A percentile compares a stretch with the other conserved stretches of the same genome.
These are phyloP conservation scores for Diplodia corticola DNA, from an alignment of 2,329 filamentous ascomycete genomes.

Conservation along the genomic window DNA sequence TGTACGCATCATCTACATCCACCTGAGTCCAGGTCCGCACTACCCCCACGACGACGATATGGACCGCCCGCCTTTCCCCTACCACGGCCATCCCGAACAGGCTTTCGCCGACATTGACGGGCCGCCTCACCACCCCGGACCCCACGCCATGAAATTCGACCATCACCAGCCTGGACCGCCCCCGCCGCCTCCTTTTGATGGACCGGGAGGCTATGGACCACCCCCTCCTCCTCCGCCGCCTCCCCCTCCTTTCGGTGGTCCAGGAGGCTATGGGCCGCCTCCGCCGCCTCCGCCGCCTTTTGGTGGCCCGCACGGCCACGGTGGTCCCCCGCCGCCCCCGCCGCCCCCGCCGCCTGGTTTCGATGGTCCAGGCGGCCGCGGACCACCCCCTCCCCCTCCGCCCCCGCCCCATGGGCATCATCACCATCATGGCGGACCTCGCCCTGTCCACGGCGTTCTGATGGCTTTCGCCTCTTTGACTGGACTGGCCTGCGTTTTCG, in stretches of 20 bases:
- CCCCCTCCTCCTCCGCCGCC: not conserved
- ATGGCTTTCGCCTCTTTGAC: slow-evolving; percentile 48
- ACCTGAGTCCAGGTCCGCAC: slow-evolving; percentile 31
- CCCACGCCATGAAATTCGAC: slow-evolving; percentile 20
- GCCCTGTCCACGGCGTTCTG: slow-evolving; percentile 36
- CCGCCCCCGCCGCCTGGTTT: slow-evolving; percentile 7
- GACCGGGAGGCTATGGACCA: not conserved
- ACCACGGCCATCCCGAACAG: slow-evolving; percentile 29
- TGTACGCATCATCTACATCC: slow-evolving; percentile 35
- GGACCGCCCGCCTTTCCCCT: slow-evolving; percentile 28
- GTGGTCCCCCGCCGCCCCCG: slow-evolving; percentile 26
- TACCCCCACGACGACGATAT: slow-evolving; percentile 24
- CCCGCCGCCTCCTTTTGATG: slow-evolving; percentile 13
- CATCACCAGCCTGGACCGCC: slow-evolving; percentile 21
- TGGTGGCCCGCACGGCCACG: not conserved
- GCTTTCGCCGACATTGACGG: slow-evolving; percentile 18
- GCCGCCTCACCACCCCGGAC: not conserved
- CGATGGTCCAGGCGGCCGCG: not conserved
- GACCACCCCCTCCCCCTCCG: slow-evolving; percentile 5
- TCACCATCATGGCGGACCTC: slow-evolving; percentile 12
- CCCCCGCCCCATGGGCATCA: not conserved
- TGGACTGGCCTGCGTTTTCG: slow-evolving; percentile 47
- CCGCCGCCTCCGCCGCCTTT: slow-evolving; percentile 13
- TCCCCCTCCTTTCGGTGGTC: slow-evolving; percentile 8
- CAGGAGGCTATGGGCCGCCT: not conserved